Evolutionary conservation across 768 basidiomycete genomes (phyloP), one percentile per base, ranked within the genome.

Genomic region (Pisolithus tinctorius): DNA sequence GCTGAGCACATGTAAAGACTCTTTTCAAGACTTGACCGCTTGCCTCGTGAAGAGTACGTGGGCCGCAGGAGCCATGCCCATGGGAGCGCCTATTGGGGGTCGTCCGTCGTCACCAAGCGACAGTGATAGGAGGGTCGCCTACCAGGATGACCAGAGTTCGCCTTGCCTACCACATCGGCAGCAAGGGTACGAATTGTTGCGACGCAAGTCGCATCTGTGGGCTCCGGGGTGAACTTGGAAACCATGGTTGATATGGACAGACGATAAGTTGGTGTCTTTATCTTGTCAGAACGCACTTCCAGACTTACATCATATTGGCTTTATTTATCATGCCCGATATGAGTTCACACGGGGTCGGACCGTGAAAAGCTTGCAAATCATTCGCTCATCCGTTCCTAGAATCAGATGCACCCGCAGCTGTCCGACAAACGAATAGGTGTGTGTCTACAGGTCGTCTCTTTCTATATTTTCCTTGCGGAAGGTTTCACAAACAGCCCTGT

Each of bases 141-240:
- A 85, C 91, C 91, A 55, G 90, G 93, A 70, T 94, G 93, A 52
- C 93, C 93, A 59, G 90, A 93, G 81, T 95, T 95, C 62, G 92
- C 87, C 72, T 91, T 88, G 57, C 71, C 83, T 44, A 89, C 87
- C 59, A 83, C 76, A 73, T 86, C 86, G 36, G 80, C 84, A 50
- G 86, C 83, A 54, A 90, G 81, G 39, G 82, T 79, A 53, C 87
- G 83, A 68, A 88, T 89, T 50, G 86, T 86, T 50, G 83, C 79
- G 58, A 88, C 74, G 58, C 82, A 75, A 51, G 75, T 62, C 54
- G 78, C 73, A 64, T 90, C 88, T 47, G 74, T 56, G 53, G 60
- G 44, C 16, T 69, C 56, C 40, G 69, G 50, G 40, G 53, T 55
- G 63, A 77, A 77, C 1, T 47, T 60, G 50, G 76, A 45, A 25